Base-by-base conservation (phyloP, 352 stramenopile species). In the Saprolegnia parasitica region DNA sequence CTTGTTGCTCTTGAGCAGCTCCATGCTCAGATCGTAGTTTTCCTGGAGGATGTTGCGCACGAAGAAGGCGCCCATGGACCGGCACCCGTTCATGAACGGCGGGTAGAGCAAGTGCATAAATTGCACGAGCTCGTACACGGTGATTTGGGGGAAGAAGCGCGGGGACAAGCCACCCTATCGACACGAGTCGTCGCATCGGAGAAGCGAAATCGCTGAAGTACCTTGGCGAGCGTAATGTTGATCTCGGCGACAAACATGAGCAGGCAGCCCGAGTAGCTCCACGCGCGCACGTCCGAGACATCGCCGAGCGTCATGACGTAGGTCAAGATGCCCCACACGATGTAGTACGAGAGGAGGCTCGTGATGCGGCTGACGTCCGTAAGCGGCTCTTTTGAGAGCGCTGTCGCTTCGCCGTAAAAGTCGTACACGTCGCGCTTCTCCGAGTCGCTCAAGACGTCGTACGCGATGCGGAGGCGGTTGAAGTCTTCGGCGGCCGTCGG, bases 241-340 rank as follows among this genome's bases (percentile, higher is more conserved):
- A 98, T 84, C 83, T 99, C 96, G 47, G 94, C 58, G 10, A 98
- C 84, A 35, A 98, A 83, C 81, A 97, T 98, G 4, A 98, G 79
- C 62, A 98, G 86, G 20, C 96, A 76, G 49, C 91, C 95, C 49
- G 91, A 96, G 71, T 98, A 97, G 6, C 91, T 93, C 93, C 93
- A 98, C 66, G 96, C 86, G 72, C 95, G 85, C 21, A 93, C 91
- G 39, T 96, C 82, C 21, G 81, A 83, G 24, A 84, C 90, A 57
- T 98, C 97, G 61, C 95, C 91, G 56, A 99, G 79, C 26, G 95
- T 98, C 62, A 99, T 78, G 39, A 98, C 75, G 80, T 96, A 99
- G 46, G 91, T 92, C 78, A 99, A 88, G 52, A 99, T 93, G 45
- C 83, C 89, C 93, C 95, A 99, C 40, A 97, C 88, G 23, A 95